Percentiles rank a stretch among this genome's conserved stretches.
phyloP scores from a whole-genome alignment of 805 yeast species.

The Zygotorulaspora sp. region DNA sequence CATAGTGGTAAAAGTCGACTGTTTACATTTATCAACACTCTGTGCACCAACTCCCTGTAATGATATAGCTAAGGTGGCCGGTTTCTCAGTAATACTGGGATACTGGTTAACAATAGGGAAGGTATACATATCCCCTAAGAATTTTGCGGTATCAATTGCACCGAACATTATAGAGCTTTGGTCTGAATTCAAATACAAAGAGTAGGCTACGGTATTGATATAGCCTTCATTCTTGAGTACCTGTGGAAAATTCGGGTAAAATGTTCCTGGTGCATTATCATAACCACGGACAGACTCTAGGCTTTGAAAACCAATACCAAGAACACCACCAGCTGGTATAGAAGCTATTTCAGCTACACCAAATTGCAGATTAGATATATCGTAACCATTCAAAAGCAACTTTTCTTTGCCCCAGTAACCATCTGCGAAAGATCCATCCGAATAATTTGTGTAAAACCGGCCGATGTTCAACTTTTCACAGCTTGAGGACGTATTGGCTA shows the following conservation, averaged over 20 bases:
- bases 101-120: conserved; percentile 47
- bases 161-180: conserved; percentile 58
- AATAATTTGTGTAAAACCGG: conserved; percentile 41
- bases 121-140: conserved; percentile 43
- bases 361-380: conserved; percentile 50
- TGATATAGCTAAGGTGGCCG: conserved; percentile 47
- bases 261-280: conserved; percentile 20
- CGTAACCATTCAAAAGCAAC: conserved; percentile 44
- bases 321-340: conserved; percentile 52
- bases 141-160: conserved; percentile 54
- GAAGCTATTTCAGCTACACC: conserved; percentile 62
- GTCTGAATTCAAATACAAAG: conserved; percentile 47
- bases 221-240: conserved; percentile 49
- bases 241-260: conserved; percentile 60
- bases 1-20: conserved; percentile 22
- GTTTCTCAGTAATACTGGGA: conserved; percentile 20
- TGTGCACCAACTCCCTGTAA: conserved; percentile 39
- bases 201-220: conserved; percentile 49
- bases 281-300: conserved; percentile 47
- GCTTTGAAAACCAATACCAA: conserved; percentile 62
- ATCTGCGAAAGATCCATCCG: conserved; percentile 45
- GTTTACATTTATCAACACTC: conserved; percentile 17
- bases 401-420: conserved; percentile 64
- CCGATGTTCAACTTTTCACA: conserved; percentile 15
- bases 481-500: conserved; percentile 16